These are phyloP conservation scores for Clavariopsis aquatica DNA, from an alignment of 495 filamentous ascomycete genomes.

Conservation along the genomic window DNA sequence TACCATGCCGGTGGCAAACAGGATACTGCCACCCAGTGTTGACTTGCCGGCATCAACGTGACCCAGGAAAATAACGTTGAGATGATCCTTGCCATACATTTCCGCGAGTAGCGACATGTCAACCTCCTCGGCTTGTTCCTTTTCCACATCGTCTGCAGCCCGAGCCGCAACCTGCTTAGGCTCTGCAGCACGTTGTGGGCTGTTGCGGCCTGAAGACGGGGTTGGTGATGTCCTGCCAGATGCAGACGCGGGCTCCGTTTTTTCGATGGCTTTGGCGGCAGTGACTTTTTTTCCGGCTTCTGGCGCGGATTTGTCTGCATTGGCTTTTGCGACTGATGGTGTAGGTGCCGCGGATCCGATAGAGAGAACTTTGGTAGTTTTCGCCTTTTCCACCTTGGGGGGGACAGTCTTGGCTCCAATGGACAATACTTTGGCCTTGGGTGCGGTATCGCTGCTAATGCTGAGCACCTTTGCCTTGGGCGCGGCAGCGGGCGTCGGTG, in stretches of 20 bases:
- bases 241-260: conserved; percentile 55
- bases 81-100: conserved; percentile 97
- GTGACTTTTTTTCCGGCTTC: conserved; percentile 67
- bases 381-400: conserved; percentile 51
- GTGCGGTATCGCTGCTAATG: conserved; percentile 58
- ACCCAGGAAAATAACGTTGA: conserved; percentile 97
- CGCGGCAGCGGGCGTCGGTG: conserved; percentile 47
- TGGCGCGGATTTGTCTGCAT: conserved; percentile 58
- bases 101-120: conserved; percentile 90
- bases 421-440: conserved; percentile 64
- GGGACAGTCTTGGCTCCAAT: conserved; percentile 58
- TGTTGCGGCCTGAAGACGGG: conserved; percentile 69
- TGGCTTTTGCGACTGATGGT: conserved; percentile 49
- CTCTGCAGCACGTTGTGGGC: conserved; percentile 61
- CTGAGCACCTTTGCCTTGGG: conserved; percentile 65
- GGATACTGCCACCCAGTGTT: conserved; percentile 86
- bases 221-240: conserved; percentile 74
- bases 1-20: conserved; percentile 96
- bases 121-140: conserved; percentile 85
- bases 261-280: conserved; percentile 79
- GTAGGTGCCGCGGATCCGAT: conserved; percentile 35
- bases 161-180: conserved; percentile 53
- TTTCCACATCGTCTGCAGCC: conserved; percentile 78
- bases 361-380: conserved; percentile 41
- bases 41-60: conserved; percentile 98